Evolutionary conservation across 2,329 filamentous ascomycete genomes (phyloP).

Genomic region (Drechslerella coelobrocha): DNA sequence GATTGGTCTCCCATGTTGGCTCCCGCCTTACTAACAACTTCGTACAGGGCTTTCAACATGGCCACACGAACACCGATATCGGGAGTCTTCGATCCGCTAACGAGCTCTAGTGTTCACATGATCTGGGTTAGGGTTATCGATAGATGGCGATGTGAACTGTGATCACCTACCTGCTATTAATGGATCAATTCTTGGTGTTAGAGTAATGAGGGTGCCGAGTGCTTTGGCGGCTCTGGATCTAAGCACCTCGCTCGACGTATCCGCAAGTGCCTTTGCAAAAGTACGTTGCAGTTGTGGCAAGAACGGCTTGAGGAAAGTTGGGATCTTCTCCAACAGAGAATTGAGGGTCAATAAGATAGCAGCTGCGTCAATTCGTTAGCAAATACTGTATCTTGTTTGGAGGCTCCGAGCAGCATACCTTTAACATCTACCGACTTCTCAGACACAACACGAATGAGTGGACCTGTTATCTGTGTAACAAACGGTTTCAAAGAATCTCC

Average conservation of each 20-base stretch:
- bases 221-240: constrained; percentile 90
- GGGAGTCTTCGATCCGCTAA: constrained; percentile 90
- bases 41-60: constrained; percentile 95
- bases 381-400: not conserved
- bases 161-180: constrained; percentile 69
- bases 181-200: constrained; percentile 93
- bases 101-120: constrained; percentile 72
- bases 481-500: constrained; percentile 88
- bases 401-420: constrained; percentile 57
- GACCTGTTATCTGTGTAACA: constrained; percentile 96
- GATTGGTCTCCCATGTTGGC: constrained; percentile 93
- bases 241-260: constrained; percentile 86
- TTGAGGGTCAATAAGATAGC: constrained; percentile 94
- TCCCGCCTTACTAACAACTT: constrained; percentile 94
- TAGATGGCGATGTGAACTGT: not conserved
- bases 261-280: constrained; percentile 93
- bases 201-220: constrained; percentile 90
- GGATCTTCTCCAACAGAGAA: constrained; percentile 95
- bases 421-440: constrained; percentile 96
- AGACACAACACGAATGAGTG: constrained; percentile 95
- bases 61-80: constrained; percentile 88
- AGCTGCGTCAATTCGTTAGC: constrained; percentile 59
- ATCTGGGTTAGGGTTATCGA: constrained; percentile 7
- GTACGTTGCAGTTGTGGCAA: constrained; percentile 94
- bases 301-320: constrained; percentile 92